Conservation (phyloP, 371 early-diverging fungal species). For the Mucor indicus region DNA sequence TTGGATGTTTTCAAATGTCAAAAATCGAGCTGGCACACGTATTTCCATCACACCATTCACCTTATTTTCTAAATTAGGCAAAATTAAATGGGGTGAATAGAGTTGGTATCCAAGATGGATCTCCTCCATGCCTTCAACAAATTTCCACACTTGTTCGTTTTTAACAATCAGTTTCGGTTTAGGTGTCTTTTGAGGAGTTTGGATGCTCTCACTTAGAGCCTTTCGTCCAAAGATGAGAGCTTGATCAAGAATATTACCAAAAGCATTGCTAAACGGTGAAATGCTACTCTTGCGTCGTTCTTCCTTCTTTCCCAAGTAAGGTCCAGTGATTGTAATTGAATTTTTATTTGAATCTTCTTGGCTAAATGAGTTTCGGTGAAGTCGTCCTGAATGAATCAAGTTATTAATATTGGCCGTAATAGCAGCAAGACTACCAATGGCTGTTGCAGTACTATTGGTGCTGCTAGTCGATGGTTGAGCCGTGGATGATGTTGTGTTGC, state of each 20-base stretch:
- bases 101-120: conserved; percentile 44
- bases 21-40: conserved; percentile 50
- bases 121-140: conserved; percentile 39
- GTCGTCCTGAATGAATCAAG: conserved; percentile 18
- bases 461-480: conserved; percentile 1
- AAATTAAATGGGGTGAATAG: conserved; percentile 44
- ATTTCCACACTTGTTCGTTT: conserved; percentile 48
- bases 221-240: conserved; percentile 1
- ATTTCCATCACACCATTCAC: conserved; percentile 58
- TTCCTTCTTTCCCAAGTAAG: background rate
- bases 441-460: conserved; percentile 13
- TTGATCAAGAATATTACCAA: conserved; percentile 12
- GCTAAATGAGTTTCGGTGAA: conserved; percentile 16
- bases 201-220: no score
- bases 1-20: conserved; percentile 52
- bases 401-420: conserved; percentile 34
- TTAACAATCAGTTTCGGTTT: conserved; percentile 46
- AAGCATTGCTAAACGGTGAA: conserved; percentile 13
- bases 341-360: conserved; percentile 25
- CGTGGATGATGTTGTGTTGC: conserved; percentile 6
- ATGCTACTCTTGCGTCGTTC: no score
- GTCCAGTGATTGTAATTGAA: conserved; percentile 1
- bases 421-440: conserved; percentile 36
- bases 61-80: conserved; percentile 49
- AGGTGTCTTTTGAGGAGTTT: background rate